Evolutionary conservation across 768 basidiomycete genomes (phyloP).

Genomic region (Pisolithus tinctorius): DNA sequence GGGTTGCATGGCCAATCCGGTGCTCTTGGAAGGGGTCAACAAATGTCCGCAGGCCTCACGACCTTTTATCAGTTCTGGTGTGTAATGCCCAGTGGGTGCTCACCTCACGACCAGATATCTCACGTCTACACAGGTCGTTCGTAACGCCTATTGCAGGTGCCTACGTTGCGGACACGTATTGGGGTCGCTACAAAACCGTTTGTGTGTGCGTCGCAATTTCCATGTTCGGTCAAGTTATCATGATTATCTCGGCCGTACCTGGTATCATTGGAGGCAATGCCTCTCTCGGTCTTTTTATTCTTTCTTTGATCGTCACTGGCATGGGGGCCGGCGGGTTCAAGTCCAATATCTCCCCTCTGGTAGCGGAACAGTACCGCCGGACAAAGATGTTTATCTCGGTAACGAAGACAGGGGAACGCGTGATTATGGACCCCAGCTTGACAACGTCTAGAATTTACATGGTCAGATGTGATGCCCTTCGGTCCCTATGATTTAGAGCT

Average conservation of each 20-base stretch:
- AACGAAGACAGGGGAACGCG: too few species aligned
- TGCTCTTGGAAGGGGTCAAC: constrained; percentile 62
- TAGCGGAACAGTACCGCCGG: too few species aligned
- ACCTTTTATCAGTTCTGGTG: too few species aligned
- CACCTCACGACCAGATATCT: too few species aligned
- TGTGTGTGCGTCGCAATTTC: constrained; percentile 52
- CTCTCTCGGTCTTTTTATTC: constrained; percentile 44
- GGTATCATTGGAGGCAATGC: constrained; percentile 27
- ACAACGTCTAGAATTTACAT: too few species aligned
- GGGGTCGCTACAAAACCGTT: constrained; percentile 72
- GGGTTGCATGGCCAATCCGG: constrained; percentile 51
- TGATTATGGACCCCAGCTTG: too few species aligned
- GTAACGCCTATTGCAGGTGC: constrained; percentile 59
- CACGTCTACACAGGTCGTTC: constrained; percentile 41
- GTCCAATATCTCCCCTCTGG: too few species aligned
- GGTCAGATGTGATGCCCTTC: constrained; percentile 36
- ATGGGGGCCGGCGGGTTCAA: too few species aligned
- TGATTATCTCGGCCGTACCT: too few species aligned
- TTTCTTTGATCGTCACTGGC: constrained; percentile 56
- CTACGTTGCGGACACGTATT: constrained; percentile 22
- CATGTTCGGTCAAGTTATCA: constrained; percentile 55
- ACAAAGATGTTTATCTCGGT: too few species aligned
- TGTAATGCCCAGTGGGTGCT: too few species aligned
- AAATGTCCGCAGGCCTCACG: constrained; percentile 34
- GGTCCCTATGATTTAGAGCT: too few species aligned